Percentiles rank a stretch among this genome's conserved stretches.
Evolutionary conservation across 305 asterid species (phyloP).

Genomic region (Fraxinus greggii): DNA sequence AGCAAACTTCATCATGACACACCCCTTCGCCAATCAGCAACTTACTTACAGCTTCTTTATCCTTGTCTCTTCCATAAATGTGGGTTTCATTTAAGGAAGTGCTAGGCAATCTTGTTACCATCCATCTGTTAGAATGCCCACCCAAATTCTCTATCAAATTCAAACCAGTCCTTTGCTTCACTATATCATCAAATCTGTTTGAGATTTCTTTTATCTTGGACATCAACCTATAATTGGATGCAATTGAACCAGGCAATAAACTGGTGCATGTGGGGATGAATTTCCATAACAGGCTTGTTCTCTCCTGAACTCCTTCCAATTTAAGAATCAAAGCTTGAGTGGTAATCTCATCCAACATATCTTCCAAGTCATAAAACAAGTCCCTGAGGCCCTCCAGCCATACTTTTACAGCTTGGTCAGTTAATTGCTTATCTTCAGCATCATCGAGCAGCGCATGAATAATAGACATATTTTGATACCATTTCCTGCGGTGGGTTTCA

Average conservation of each 20-base stretch:
- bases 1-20: too few species aligned
- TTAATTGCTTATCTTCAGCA: slow-evolving; percentile 61
- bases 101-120: slow-evolving; percentile 31
- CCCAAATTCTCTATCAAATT: slow-evolving; percentile 32
- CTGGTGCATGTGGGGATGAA: slow-evolving; percentile 40
- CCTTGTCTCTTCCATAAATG: slow-evolving; percentile 57
- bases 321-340: slow-evolving; percentile 38
- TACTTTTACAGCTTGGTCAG: slow-evolving; percentile 28
- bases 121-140: slow-evolving; percentile 24
- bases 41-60: slow-evolving; percentile 34
- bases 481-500: slow-evolving; percentile 37
- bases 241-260: slow-evolving; percentile 36
- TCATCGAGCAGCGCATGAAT: slow-evolving; percentile 49
- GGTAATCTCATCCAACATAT: slow-evolving; percentile 55
- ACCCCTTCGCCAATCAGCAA: too few species aligned
- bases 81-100: slow-evolving; percentile 43
- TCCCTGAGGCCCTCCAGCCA: slow-evolving; percentile 61
- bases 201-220: slow-evolving; percentile 43
- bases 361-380: slow-evolving; percentile 60
- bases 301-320: slow-evolving; percentile 26
- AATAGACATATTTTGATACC: slow-evolving; percentile 11
- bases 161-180: slow-evolving; percentile 32
- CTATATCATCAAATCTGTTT: slow-evolving; percentile 29
- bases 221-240: slow-evolving; percentile 36
- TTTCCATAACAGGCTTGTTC: slow-evolving; percentile 32